Evolutionary conservation across 768 basidiomycete species (phyloP), one percentile per base, ranked within the genome.

Genomic region (Serendipita sp.): DNA sequence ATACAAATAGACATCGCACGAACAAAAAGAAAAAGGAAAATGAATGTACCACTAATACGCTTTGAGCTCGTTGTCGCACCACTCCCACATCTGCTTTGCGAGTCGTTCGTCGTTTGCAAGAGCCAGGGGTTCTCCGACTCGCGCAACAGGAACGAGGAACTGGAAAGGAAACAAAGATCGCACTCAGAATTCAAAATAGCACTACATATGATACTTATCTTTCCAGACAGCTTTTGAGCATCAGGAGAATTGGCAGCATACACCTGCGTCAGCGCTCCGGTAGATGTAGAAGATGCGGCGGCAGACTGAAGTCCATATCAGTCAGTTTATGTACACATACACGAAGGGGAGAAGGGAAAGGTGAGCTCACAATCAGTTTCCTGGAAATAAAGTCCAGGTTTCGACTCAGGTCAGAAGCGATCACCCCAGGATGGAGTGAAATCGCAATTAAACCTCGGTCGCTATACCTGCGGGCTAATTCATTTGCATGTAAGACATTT

Each of bases 161-260:
- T 58, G n/a, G 17, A 58, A 26, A 24, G n/a, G n/a, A n/a, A n/a
- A n/a, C n/a, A n/a, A n/a, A n/a, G n/a, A n/a, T n/a, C n/a, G n/a
- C n/a, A n/a, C n/a, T n/a, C n/a, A n/a, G n/a, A n/a, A n/a, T n/a
- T n/a, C n/a, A n/a, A n/a, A n/a, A n/a, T n/a, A n/a, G n/a, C n/a
- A n/a, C n/a, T 13, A 20, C 13, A 43, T 13, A 20, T 43, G 42
- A n/a, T n/a, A n/a, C 61, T 20, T 17, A 61, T 60, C 64, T 64
- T 64, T 44, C 64, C 64, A 22, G 44, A 61, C 7, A 64, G 34
- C 31, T 61, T 41, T 17, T 48, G 33, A 16, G 60, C 60, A 4
- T 64, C 64, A 2, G 64, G 64, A 13, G 44, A 42, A 17, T 60
- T 64, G 3, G 60, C 64, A 2, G 64, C 64, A 34, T 61, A 64